These are phyloP conservation scores for Xerocomellus intermedius DNA, from an alignment of 768 basidiomycete genomes.

Conservation along the genomic window DNA sequence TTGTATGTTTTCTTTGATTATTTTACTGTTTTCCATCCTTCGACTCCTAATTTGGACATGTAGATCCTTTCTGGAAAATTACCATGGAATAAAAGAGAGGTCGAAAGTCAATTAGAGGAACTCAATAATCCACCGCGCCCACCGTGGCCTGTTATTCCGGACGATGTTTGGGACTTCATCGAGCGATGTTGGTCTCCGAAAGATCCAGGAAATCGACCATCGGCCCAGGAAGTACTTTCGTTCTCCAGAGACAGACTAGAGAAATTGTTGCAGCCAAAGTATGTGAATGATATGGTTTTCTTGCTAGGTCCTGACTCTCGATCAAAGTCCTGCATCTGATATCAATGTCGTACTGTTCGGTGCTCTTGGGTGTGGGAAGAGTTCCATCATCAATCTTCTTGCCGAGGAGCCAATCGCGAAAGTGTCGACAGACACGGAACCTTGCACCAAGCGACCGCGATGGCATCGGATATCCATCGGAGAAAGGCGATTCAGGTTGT, in stretches of 20 bases:
- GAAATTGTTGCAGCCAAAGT: neutral
- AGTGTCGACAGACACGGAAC: constrained; percentile 21
- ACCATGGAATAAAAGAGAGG: neutral
- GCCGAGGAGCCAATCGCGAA: constrained; percentile 18
- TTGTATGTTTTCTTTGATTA: neutral
- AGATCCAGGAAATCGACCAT: neutral
- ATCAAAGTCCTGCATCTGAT: neutral
- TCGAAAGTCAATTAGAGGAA: neutral
- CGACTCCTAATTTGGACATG: neutral
- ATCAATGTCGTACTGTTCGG: constrained; percentile 19
- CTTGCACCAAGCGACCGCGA: constrained; percentile 30
- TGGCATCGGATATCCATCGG: neutral
- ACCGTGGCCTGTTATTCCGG: neutral
- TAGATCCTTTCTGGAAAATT: constrained; percentile 1
- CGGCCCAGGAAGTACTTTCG: neutral
- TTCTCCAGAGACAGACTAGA: neutral
- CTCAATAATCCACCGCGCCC: neutral
- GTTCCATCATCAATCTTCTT: constrained; percentile 21
- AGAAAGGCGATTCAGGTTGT: constrained; percentile 14
- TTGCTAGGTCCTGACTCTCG: neutral
- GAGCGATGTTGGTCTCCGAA: constrained; percentile 5
- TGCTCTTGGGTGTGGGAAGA: constrained; percentile 16
- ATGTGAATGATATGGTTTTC: neutral
- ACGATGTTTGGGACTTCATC: neutral
- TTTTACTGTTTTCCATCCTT: neutral